Conservation (phyloP, 2,329 filamentous ascomycete genomes). For the Trichophaea hybrida region DNA sequence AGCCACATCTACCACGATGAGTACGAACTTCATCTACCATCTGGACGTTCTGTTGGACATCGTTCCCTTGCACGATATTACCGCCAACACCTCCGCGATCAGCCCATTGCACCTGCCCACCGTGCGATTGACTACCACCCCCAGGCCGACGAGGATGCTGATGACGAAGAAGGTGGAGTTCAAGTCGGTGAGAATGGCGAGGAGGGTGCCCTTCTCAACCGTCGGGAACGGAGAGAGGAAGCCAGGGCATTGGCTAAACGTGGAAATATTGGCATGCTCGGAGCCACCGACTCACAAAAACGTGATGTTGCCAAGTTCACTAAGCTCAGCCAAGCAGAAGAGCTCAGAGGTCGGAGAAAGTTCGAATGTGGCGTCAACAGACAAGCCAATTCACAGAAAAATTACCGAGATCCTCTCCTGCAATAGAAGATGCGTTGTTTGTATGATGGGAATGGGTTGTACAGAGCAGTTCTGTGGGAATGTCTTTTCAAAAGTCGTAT, state of each 20-base stretch:
- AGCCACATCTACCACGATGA: constrained; percentile 75
- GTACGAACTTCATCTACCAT: constrained; percentile 83
- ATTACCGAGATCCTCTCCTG: constrained; percentile 32
- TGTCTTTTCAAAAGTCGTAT: no score
- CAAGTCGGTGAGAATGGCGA: constrained; percentile 30
- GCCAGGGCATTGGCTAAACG: constrained; percentile 34
- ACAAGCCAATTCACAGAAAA: constrained; percentile 58
- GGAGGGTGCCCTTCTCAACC: constrained; percentile 32
- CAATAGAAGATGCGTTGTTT: constrained; percentile 11
- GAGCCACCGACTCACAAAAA: constrained; percentile 63
- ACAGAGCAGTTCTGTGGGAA: no score
- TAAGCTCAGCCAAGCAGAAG: constrained; percentile 52
- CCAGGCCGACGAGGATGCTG: constrained; percentile 34
- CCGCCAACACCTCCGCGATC: constrained; percentile 77
- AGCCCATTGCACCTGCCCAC: constrained; percentile 64
- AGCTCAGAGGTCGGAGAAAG: constrained; percentile 46
- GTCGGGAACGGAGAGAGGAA: constrained; percentile 30
- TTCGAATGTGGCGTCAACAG: constrained; percentile 59
- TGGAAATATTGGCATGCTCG: constrained; percentile 61
- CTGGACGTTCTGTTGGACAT: constrained; percentile 78
- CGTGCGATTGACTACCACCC: constrained; percentile 45
- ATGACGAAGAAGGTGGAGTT: constrained; percentile 34
- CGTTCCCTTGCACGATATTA: constrained; percentile 77
- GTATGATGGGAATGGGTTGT: no score
- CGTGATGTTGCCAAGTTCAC: constrained; percentile 51